Evolutionary conservation across 2,329 filamentous ascomycete genomes (phyloP), one percentile per base, ranked within the genome.

Genomic region (Acarospora socialis): DNA sequence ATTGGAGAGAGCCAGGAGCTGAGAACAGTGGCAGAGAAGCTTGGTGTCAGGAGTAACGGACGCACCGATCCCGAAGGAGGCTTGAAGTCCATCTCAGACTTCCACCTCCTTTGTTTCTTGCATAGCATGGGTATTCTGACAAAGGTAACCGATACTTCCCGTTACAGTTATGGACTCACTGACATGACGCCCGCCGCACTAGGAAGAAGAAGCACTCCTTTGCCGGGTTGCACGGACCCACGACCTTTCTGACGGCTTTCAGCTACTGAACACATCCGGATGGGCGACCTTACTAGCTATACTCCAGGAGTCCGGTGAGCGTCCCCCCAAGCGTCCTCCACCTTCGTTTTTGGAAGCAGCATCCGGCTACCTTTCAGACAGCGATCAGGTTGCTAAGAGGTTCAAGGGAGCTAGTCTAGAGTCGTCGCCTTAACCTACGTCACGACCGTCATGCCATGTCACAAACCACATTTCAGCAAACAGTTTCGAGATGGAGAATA

Each of bases 241-340:
- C 51, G 81, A 92, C 55, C 68, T 81, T 35, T 72, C 77, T 39
- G 81, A 92, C 46, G 77, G 77, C 38, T 76, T 83, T 51, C 77
- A 90, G 52, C 70, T 98, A 46, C 73, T 84, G 57, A 78, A 83
- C 47, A 86, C 80, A 47, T 70, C 78, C 51, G 90, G 90, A 50
- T 98, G 90, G 90, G 81, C 86, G 57, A 95, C 83, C 37, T 68
- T 98, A 51, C 70, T 87, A 60, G 78, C 81, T 56, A 92, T 98
- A 55, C 72, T 95, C 62, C 75, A 90, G 75, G 81, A 84, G 73
- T 84, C 82, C 70, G 83, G 86, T 92, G 86, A 93, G 81, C 78
- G 78, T 73, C 73, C 78, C 72, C 77, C 76, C 59, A 92, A 90
- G 69, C 80, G 66, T 55, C 34, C 36, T 28, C 38, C 21, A 21